Evolutionary conservation across 192 early-diverging fungal genomes (phyloP), one percentile per base, ranked within the genome.

Genomic region (Umbelopsis isabellina): DNA sequence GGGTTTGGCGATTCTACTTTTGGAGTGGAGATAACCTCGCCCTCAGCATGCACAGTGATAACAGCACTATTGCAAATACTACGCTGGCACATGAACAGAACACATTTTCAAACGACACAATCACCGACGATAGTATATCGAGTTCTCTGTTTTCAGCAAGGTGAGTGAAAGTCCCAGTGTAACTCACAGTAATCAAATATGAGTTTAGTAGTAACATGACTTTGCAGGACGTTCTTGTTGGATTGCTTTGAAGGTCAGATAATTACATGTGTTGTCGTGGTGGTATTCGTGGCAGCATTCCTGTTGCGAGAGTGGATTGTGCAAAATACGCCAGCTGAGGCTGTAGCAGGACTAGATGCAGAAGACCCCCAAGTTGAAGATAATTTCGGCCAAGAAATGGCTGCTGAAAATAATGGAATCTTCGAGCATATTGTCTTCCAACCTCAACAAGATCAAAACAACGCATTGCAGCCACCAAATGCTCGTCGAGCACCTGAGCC

Each of bases 201-300:
- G 15, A 11, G 10, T 9, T 46, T 45, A 25, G 51, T 27, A 49
- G 6, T 45, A 16, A 27, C 23, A 13, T 37, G 27, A 49, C 37
- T 52, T n/a, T 25, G 35, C 66, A 84, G 85, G 35, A 72, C 64
- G 50, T 82, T 91, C 53, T 64, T 86, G 13, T 74, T 82, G 15
- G 91, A 94, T 75, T 86, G 93, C 37, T 86, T 95, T 65, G 93
- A 99, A 68, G 97, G 97, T 2, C 91, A 93, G 55, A 82, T 93
- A 21, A 86, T 99, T 30, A 89, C 89, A 0, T 80, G 88, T 45
- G 70, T 91, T n/a, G 86, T 93, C 2, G 81, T 98, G 10, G 75
- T 95, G 23, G 80, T 92, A 13, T 94, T 91, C 67, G 83, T 97
- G 23, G 81, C 84, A 0, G 81, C 91, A 16, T 90, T 96, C 61